phyloP scores from a whole-genome alignment of 163 green algal genomes.

The Volvox carteri region DNA sequence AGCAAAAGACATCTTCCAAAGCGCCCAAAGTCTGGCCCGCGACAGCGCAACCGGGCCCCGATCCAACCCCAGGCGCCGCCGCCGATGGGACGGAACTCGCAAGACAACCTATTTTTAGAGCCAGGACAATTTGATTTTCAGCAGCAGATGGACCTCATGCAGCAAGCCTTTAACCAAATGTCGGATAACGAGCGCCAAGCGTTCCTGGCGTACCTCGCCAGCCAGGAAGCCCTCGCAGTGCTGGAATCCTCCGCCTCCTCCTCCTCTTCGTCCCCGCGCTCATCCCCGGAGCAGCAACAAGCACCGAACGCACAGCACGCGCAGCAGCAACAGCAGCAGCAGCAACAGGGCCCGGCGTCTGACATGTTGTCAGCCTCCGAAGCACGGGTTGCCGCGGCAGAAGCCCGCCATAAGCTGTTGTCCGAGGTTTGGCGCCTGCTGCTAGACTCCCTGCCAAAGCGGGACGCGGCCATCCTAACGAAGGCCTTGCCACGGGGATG shows the following conservation, averaged over 20 bases:
- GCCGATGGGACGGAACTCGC: neutral
- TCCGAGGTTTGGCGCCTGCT: neutral
- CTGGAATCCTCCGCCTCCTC: neutral
- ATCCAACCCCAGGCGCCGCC: conserved; percentile 12
- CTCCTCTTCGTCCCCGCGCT: no score
- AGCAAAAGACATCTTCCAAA: neutral
- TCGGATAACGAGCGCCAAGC: conserved; percentile 3
- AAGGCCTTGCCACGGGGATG: conserved; percentile 26
- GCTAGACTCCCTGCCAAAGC: neutral
- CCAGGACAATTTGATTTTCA: conserved; percentile 17
- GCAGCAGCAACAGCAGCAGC: neutral
- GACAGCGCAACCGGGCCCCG: neutral
- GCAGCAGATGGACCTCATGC: conserved; percentile 20
- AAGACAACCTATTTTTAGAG: conserved; percentile 21
- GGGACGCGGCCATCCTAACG: neutral
- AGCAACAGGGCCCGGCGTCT: no score
- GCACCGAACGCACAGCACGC: neutral
- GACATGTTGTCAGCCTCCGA: neutral
- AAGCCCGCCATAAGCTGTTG: neutral
- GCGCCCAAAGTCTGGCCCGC: neutral
- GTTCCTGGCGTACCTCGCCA: conserved; percentile 31
- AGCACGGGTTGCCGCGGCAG: neutral
- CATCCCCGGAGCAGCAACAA: neutral
- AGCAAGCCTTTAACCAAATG: conserved; percentile 26
- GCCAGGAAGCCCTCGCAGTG: neutral